phyloP scores from a whole-genome alignment of 129 eudicot genomes.

The Pseudognaphalium luteoalbum region DNA sequence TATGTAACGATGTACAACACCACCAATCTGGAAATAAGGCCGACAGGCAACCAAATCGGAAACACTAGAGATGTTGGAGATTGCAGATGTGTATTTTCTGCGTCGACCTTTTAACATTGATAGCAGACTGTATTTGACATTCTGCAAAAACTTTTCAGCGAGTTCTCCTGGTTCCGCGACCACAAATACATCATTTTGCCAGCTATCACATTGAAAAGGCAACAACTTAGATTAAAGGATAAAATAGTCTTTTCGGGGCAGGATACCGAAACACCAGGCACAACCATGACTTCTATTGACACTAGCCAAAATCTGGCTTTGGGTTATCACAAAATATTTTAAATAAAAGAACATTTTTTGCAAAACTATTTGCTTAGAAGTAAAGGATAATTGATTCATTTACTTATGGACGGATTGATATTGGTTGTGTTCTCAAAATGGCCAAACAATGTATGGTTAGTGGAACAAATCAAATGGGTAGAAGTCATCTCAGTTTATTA shows the following conservation, averaged over 20 bases:
- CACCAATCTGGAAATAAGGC: slow-evolving; percentile 92
- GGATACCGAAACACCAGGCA: not conserved
- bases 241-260: slow-evolving; percentile 8
- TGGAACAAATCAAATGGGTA: not conserved
- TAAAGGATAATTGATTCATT: not conserved
- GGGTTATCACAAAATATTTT: not conserved
- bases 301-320: slow-evolving; percentile 3
- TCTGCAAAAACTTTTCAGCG: slow-evolving; percentile 91
- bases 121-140: slow-evolving; percentile 74
- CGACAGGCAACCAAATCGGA: slow-evolving; percentile 86
- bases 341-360: too few species aligned
- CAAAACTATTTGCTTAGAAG: too few species aligned
- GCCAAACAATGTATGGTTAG: not conserved
- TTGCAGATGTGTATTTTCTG: slow-evolving; percentile 67
- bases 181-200: slow-evolving; percentile 99
- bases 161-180: slow-evolving; percentile 99
- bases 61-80: slow-evolving; percentile 71
- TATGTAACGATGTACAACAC: slow-evolving; percentile 92
- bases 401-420: not conserved
- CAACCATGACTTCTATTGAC: not conserved
- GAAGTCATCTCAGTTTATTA: too few species aligned
- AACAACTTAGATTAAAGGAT: slow-evolving; percentile 24
- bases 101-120: slow-evolving; percentile 72
- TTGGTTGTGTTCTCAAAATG: not conserved
- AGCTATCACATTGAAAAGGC: slow-evolving; percentile 44